Conservation (phyloP, 441 rosid species). For the Viola pubescens region DNA sequence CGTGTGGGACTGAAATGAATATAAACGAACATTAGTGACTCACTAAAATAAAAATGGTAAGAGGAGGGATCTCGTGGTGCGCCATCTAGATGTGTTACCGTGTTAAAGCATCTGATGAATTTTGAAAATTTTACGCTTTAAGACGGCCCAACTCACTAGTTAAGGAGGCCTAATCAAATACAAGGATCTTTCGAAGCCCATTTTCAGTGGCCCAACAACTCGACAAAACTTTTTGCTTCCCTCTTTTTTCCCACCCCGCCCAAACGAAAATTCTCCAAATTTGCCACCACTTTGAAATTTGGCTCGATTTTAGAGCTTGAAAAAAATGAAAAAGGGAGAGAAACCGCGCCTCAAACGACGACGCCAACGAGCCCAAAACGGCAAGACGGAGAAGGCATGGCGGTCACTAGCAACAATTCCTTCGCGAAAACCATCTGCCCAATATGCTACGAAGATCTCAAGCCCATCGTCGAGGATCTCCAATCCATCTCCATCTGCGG, state of each 20-base stretch:
- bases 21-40: too few relatives aligned
- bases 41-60: too few relatives aligned
- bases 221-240: not conserved
- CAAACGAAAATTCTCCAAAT: not conserved
- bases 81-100: too few relatives aligned
- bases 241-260: conserved; percentile 18
- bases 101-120: too few relatives aligned
- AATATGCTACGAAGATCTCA: conserved; percentile 86
- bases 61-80: too few relatives aligned
- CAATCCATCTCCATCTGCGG: conserved; percentile 77
- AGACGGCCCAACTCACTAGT: too few relatives aligned
- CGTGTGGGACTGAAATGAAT: too few relatives aligned
- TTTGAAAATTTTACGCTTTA: too few relatives aligned
- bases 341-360: not conserved
- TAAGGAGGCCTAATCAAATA: too few relatives aligned
- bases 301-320: conserved; percentile 7
- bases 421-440: conserved; percentile 62
- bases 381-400: conserved; percentile 7
- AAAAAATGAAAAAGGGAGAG: not conserved
- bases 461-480: conserved; percentile 72
- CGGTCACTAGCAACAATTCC: conserved; percentile 22
- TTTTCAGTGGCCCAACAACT: too few relatives aligned
- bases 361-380: not conserved
- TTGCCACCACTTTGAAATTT: conserved; percentile 11
- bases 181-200: too few relatives aligned